Conservation (phyloP, 371 early-diverging fungal species). For the Amoeboaphelidium protococcarum region DNA sequence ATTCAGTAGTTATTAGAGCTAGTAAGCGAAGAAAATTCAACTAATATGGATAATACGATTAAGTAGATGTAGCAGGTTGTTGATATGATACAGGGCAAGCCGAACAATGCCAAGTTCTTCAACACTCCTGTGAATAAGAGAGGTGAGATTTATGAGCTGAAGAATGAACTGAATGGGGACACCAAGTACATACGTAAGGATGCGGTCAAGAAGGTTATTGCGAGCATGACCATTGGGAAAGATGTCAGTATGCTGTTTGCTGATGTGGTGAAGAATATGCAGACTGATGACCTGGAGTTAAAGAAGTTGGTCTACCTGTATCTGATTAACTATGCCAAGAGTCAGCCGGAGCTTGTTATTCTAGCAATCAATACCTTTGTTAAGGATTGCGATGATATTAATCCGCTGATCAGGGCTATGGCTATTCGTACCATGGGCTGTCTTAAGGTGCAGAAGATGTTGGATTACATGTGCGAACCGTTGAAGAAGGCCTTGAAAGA, state of each 20-base stretch:
- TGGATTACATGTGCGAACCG: slow-evolving; percentile 46
- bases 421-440: slow-evolving; percentile 94
- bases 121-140: not conserved
- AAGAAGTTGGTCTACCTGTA: slow-evolving; percentile 53
- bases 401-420: slow-evolving; percentile 78
- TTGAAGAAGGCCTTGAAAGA: slow-evolving; percentile 22
- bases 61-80: not conserved
- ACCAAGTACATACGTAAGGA: slow-evolving; percentile 79
- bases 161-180: slow-evolving; percentile 82
- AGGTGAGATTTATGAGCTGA: slow-evolving; percentile 91
- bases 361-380: slow-evolving; percentile 90
- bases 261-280: slow-evolving; percentile 95
- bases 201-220: slow-evolving; percentile 88
- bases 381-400: slow-evolving; percentile 77
- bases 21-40: not conserved
- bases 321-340: slow-evolving; percentile 66
- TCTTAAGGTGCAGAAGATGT: slow-evolving; percentile 75
- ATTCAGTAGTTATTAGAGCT: not conserved
- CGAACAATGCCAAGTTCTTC: not conserved
- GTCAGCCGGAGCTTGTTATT: slow-evolving; percentile 87
- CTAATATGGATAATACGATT: not conserved
- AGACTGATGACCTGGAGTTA: slow-evolving; percentile 84
- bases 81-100: not conserved
- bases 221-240: slow-evolving; percentile 41
- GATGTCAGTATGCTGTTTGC: slow-evolving; percentile 28